Evolutionary conservation across 2,329 filamentous ascomycete genomes (phyloP).

Genomic region (Aureobasidium sp.): DNA sequence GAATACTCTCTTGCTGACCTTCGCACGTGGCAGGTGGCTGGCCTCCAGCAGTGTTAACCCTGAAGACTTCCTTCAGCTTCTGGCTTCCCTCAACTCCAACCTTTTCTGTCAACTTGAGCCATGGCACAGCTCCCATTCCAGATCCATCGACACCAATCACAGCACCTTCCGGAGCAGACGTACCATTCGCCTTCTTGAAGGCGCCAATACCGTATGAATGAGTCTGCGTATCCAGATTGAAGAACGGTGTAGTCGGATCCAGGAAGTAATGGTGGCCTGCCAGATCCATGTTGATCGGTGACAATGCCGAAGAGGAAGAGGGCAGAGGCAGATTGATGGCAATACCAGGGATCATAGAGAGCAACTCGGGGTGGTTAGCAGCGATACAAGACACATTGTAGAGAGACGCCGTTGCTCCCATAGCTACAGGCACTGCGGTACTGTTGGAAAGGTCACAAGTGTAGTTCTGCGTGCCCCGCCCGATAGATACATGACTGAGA

Average conservation of each 20-base stretch:
- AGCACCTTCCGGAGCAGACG: slow-evolving; percentile 56
- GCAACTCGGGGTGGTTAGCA: slow-evolving; percentile 59
- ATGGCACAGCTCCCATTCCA: slow-evolving; percentile 65
- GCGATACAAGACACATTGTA: slow-evolving; percentile 83
- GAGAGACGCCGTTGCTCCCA: slow-evolving; percentile 73
- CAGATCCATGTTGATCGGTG: slow-evolving; percentile 53
- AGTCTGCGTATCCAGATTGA: slow-evolving; percentile 60
- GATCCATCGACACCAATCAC: slow-evolving; percentile 48
- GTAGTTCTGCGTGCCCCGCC: slow-evolving; percentile 90
- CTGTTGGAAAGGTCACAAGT: slow-evolving; percentile 59
- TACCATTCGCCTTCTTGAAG: slow-evolving; percentile 55
- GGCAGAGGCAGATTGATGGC: slow-evolving; percentile 60
- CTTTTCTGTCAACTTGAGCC: slow-evolving; percentile 62
- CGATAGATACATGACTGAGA: slow-evolving; percentile 73
- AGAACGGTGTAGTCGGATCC: slow-evolving; percentile 64
- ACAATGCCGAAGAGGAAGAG: slow-evolving; percentile 30
- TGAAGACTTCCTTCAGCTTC: slow-evolving; percentile 69
- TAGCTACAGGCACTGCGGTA: slow-evolving; percentile 54
- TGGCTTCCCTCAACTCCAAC: slow-evolving; percentile 43
- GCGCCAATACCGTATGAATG: slow-evolving; percentile 52
- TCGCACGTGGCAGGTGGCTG: slow-evolving; percentile 65
- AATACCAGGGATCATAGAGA: slow-evolving; percentile 57
- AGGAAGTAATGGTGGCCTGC: slow-evolving; percentile 79
- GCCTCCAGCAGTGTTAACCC: slow-evolving; percentile 77
- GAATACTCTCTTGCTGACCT: slow-evolving; percentile 56